Percentiles rank a stretch among this genome's conserved stretches.
Conservation (phyloP, 192 early-diverging fungal genomes). For the Spizellomyces sp. region DNA sequence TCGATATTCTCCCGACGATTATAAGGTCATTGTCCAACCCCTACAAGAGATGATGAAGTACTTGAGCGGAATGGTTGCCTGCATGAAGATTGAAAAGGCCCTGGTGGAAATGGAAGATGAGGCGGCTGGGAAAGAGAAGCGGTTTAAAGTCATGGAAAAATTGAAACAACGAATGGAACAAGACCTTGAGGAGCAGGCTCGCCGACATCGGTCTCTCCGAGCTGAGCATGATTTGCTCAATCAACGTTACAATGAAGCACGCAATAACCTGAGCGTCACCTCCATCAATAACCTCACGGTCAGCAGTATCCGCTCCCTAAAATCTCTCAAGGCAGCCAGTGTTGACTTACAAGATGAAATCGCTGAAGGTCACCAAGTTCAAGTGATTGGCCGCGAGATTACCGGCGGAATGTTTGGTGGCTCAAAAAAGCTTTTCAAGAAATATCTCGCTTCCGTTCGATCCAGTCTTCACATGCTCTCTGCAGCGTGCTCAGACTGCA, state of each 20-base stretch:
- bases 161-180: neutral
- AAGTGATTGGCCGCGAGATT: slow-evolving; percentile 24
- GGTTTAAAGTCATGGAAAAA: neutral
- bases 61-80: slow-evolving; percentile 23
- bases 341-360: slow-evolving; percentile 17
- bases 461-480: slow-evolving; percentile 42
- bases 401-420: slow-evolving; percentile 33
- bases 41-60: slow-evolving; percentile 36
- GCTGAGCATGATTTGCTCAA: neutral
- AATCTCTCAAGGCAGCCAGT: slow-evolving; percentile 20
- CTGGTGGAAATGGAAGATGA: slow-evolving; percentile 27
- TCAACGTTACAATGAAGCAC: neutral
- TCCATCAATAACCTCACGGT: slow-evolving; percentile 15
- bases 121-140: neutral
- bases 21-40: slow-evolving; percentile 21
- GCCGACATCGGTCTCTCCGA: neutral
- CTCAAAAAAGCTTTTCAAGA: slow-evolving; percentile 14
- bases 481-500: slow-evolving; percentile 8
- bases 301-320: neutral
- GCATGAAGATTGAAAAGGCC: slow-evolving; percentile 25
- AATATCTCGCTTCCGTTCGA: slow-evolving; percentile 45
- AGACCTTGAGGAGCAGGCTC: neutral
- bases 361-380: slow-evolving; percentile 29
- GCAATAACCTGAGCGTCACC: neutral
- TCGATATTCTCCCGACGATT: slow-evolving; percentile 29